phyloP scores from a whole-genome alignment of 371 early-diverging fungal genomes.

The Choanephora cucurbitarum region DNA sequence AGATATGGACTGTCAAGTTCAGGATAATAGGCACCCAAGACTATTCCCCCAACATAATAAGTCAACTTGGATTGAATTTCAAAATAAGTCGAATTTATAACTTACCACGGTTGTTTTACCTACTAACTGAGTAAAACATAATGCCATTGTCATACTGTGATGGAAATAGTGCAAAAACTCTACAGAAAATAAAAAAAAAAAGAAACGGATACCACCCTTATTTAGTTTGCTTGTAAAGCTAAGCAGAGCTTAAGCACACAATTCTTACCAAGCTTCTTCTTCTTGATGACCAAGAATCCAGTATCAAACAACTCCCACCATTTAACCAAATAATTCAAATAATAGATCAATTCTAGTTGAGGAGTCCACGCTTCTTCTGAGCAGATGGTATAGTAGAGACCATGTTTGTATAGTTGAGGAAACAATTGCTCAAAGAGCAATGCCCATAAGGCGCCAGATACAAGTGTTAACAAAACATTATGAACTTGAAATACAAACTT shows the following conservation, averaged over 20 bases:
- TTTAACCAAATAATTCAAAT: constrained; percentile 71
- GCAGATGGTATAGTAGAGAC: constrained; percentile 68
- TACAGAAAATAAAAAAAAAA: constrained; percentile 5
- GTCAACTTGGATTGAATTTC: not conserved
- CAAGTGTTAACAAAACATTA: constrained; percentile 67
- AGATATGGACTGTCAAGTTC: constrained; percentile 84
- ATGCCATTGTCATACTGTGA: constrained; percentile 81
- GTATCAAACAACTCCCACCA: constrained; percentile 75
- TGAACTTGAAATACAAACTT: constrained; percentile 67
- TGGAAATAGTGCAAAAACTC: constrained; percentile 85
- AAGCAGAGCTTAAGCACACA: too few relatives aligned
- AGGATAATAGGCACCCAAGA: constrained; percentile 75
- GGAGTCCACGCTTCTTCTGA: constrained; percentile 55
- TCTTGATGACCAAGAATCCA: constrained; percentile 65
- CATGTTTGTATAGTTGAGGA: constrained; percentile 61
- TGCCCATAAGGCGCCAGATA: constrained; percentile 61
- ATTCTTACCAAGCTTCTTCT: constrained; percentile 55
- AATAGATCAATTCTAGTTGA: constrained; percentile 61
- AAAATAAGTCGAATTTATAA: constrained; percentile 2
- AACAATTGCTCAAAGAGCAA: constrained; percentile 69
- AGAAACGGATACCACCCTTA: not conserved
- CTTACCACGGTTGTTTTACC: constrained; percentile 76
- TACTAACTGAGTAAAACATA: constrained; percentile 74
- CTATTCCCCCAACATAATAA: constrained; percentile 19
- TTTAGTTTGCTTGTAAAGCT: too few relatives aligned